Conservation (phyloP, 176 grass and related monocot genomes). For the Triticum monococcum region DNA sequence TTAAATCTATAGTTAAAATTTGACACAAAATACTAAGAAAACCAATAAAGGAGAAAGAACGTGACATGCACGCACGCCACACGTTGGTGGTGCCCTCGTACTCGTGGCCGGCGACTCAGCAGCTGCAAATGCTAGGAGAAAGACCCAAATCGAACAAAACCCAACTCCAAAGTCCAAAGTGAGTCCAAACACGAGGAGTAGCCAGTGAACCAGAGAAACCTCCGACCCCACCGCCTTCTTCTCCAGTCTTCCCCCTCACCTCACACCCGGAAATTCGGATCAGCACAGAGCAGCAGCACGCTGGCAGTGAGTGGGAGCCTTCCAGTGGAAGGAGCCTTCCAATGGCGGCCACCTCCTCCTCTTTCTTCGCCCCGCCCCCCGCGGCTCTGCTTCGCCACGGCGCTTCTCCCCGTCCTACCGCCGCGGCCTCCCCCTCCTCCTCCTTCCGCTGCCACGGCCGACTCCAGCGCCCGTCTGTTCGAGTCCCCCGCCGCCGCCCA, state of each 20-base stretch:
- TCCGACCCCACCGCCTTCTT: neutral
- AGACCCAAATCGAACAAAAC: neutral
- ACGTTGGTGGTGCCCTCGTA: too few species aligned
- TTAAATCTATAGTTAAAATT: too few species aligned
- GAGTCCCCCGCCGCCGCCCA: neutral
- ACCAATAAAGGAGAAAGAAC: too few species aligned
- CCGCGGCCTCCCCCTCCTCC: neutral
- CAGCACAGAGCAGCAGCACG: neutral
- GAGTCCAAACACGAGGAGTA: neutral
- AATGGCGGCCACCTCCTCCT: conserved; percentile 26
- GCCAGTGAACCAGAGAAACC: neutral
- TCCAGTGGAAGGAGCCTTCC: neutral
- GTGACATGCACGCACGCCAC: too few species aligned
- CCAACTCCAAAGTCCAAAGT: neutral
- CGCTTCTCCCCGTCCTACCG: neutral
- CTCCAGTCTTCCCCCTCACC: neutral
- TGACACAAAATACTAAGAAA: too few species aligned
- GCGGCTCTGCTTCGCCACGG: neutral
- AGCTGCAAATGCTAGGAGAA: too few species aligned
- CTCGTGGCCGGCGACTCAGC: too few species aligned
- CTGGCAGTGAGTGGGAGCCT: neutral
- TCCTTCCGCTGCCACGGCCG: neutral
- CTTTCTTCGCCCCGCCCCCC: neutral
- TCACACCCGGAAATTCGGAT: conserved; percentile 16
- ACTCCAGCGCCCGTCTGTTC: neutral